Base-by-base conservation (phyloP, 2,329 filamentous ascomycete species). In the Elsinoe australis region DNA sequence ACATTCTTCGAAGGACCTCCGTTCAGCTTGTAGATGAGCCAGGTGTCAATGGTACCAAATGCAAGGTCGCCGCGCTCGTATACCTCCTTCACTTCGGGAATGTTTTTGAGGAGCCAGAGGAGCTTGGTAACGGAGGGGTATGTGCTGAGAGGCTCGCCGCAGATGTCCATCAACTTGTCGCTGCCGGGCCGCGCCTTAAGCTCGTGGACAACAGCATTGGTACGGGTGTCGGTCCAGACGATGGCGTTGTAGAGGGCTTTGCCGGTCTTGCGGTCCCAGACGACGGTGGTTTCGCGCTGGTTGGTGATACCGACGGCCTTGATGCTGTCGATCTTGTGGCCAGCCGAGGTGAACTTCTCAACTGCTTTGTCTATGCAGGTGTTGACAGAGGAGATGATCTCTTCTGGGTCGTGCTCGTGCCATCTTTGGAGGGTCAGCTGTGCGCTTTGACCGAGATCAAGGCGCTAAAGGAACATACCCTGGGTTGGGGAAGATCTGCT, bases 71-170 rank as follows among this genome's bases (percentile, higher is more conserved):
- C 79, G 49, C 82, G 81, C 7, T 88, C 82, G 64, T 94, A 92
- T 1, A 85, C 85, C 48, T 81, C 70, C 55, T 76, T 76, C 42
- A 94, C 86, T 29, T 75, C 73, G 9, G 80, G 71, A 12, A 82
- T 73, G 58, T 94, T 83, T 50, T 81, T 74, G 49, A 94, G 71
- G 56, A 94, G 74, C 88, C 88, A 95, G 47, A 85, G 66, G 9
- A 95, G 73, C 69, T 94, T 94, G 53, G 88, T 82, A 47, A 85
- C 85, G 19, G 87, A 90, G 2, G 87, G 87, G 64, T 94, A 95
- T 48, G 87, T 94, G 29, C 86, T 92, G 24, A 94, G 73, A 9
- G 87, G 88, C 35, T 94, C 75, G 47, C 88, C 88, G 61, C 85
- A 90, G 33, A 85, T 70, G 39, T 82, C 73, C 50, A 75, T 75